Conservation (phyloP, 345 rosid species). For the Pelargonium nanum region DNA sequence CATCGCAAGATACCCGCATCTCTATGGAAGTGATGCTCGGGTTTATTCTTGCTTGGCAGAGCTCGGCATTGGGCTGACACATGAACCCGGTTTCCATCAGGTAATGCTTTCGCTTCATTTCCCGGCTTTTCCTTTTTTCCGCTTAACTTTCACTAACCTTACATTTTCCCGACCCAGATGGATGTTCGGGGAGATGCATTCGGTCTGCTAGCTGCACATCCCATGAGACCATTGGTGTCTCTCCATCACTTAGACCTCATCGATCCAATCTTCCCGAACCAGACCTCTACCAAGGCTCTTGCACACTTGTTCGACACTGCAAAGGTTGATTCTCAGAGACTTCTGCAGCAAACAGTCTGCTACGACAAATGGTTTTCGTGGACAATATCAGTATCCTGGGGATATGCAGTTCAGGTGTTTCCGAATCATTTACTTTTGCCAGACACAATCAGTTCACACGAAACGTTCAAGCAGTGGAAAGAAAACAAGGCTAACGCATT, state of each 20-base stretch:
- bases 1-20: constrained; percentile 67
- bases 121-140: too few species aligned
- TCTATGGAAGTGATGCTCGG: constrained; percentile 75
- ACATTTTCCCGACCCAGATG: constrained; percentile 17
- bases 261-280: constrained; percentile 67
- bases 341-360: constrained; percentile 71
- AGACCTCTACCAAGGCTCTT: constrained; percentile 35
- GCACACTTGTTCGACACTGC: constrained; percentile 47
- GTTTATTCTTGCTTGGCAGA: constrained; percentile 63
- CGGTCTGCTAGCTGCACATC: constrained; percentile 75
- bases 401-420: constrained; percentile 64
- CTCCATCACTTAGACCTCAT: constrained; percentile 63
- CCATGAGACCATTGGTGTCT: constrained; percentile 51
- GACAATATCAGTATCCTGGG: constrained; percentile 87
- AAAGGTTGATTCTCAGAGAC: constrained; percentile 46
- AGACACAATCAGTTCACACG: constrained; percentile 40
- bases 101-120: too few species aligned
- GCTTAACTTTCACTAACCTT: too few species aligned
- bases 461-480: constrained; percentile 64
- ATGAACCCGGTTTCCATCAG: constrained; percentile 73
- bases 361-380: constrained; percentile 63
- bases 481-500: constrained; percentile 22
- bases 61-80: constrained; percentile 62
- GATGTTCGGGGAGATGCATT: constrained; percentile 49
- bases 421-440: constrained; percentile 26